Conservation (phyloP, 2,329 filamentous ascomycete genomes). For the Grosmannia clavigera region DNA sequence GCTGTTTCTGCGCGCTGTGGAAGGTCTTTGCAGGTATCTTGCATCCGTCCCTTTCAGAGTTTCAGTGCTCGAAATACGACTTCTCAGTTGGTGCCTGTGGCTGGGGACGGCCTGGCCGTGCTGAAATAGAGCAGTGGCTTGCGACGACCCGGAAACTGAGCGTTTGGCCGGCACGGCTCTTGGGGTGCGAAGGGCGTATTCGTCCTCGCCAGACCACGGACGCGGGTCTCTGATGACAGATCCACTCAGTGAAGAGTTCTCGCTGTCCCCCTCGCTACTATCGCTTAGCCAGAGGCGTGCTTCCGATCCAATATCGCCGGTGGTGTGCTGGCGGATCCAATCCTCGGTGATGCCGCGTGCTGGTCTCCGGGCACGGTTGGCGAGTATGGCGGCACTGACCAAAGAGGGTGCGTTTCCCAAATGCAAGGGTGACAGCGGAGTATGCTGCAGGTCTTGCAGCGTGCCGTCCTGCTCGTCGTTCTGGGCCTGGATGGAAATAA, state of each 20-base stretch:
- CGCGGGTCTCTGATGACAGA: slow-evolving; percentile 39
- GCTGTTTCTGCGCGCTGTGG: background rate
- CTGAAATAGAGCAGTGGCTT: background rate
- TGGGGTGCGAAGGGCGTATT: slow-evolving; percentile 6
- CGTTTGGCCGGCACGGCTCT: background rate
- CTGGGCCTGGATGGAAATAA: slow-evolving; percentile 22
- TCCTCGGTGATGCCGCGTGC: slow-evolving; percentile 60
- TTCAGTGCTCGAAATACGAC: slow-evolving; percentile 38
- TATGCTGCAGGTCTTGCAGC: background rate
- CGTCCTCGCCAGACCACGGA: slow-evolving; percentile 31
- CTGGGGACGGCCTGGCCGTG: no score
- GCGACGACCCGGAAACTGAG: background rate
- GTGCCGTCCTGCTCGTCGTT: slow-evolving; percentile 18
- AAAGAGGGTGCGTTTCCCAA: slow-evolving; percentile 17
- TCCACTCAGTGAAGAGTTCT: slow-evolving; percentile 63
- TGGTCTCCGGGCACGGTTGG: slow-evolving; percentile 48
- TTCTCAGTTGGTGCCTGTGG: background rate
- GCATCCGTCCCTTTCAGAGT: slow-evolving; percentile 33
- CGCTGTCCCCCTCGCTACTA: slow-evolving; percentile 58
- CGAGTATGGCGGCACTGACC: slow-evolving; percentile 46
- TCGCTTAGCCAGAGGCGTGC: slow-evolving; percentile 77
- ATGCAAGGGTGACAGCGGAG: slow-evolving; percentile 5
- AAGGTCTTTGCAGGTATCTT: slow-evolving; percentile 10
- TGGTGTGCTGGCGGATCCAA: slow-evolving; percentile 77
- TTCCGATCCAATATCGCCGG: slow-evolving; percentile 56